Conservation (phyloP, 108 stramenopile species). For the Phaeodactylum tricornutum region DNA sequence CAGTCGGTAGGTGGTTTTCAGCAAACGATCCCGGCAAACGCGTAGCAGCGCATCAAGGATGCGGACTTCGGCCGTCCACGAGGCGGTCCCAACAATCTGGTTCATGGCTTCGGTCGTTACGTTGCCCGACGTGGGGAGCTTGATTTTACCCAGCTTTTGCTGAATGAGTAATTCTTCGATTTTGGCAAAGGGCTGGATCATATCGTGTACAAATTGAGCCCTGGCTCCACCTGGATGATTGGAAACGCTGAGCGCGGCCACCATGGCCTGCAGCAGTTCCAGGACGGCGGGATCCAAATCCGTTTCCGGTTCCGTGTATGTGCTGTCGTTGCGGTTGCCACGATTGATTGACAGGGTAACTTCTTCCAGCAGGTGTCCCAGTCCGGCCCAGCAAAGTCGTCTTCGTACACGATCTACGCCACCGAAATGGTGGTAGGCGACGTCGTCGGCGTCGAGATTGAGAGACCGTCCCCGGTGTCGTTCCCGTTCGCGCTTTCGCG, state of each 20-base stretch:
- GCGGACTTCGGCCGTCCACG: constrained; percentile 48
- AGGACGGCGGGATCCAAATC: constrained; percentile 8
- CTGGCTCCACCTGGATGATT: constrained; percentile 19
- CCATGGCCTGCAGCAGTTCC: constrained; percentile 3
- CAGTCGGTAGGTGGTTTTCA: constrained; percentile 42
- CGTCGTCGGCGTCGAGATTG: constrained; percentile 53
- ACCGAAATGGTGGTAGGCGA: constrained; percentile 36
- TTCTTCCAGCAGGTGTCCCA: background rate
- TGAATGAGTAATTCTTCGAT: constrained; percentile 7
- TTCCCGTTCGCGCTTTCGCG: constrained; percentile 11
- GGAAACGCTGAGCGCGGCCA: constrained; percentile 9
- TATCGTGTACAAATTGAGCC: constrained; percentile 11
- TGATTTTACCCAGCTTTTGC: no score
- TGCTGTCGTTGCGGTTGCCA: background rate
- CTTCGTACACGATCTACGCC: constrained; percentile 54
- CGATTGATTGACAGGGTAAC: background rate
- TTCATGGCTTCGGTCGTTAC: no score
- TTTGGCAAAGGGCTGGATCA: constrained; percentile 13
- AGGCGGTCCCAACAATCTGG: no score
- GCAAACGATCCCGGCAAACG: constrained; percentile 51
- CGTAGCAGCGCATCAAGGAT: constrained; percentile 53
- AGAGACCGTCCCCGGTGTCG: constrained; percentile 35
- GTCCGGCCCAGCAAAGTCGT: constrained; percentile 11
- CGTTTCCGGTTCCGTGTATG: constrained; percentile 18
- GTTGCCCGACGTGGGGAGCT: no score